Conservation (phyloP, 768 basidiomycete genomes). For the Gymnopilus dilepis region DNA sequence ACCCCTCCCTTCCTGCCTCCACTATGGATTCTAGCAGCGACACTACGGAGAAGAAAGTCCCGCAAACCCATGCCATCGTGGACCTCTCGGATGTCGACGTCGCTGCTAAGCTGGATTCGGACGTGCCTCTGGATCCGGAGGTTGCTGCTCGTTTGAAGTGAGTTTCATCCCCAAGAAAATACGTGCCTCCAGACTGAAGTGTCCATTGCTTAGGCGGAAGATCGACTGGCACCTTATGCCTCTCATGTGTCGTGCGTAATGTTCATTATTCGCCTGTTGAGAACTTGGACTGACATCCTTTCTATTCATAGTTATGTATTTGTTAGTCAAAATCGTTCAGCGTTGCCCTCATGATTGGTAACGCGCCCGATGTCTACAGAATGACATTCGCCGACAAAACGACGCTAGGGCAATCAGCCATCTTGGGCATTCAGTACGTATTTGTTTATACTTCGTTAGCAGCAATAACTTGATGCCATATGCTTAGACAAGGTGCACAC, state of each 20-base stretch:
- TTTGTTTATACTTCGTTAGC: background rate
- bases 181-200: background rate
- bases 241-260: slow-evolving; percentile 75
- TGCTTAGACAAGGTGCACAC: slow-evolving; percentile 55
- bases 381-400: slow-evolving; percentile 84
- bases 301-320: slow-evolving; percentile 58
- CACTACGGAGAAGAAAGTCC: slow-evolving; percentile 38
- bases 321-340: slow-evolving; percentile 45
- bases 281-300: slow-evolving; percentile 11
- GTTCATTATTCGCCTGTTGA: background rate
- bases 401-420: slow-evolving; percentile 72
- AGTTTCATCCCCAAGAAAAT: slow-evolving; percentile 14
- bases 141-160: slow-evolving; percentile 60
- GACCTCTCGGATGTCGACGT: slow-evolving; percentile 55
- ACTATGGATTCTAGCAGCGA: slow-evolving; percentile 39
- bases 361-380: slow-evolving; percentile 38
- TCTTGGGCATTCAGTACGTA: slow-evolving; percentile 70
- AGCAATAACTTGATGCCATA: slow-evolving; percentile 5
- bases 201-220: slow-evolving; percentile 54
- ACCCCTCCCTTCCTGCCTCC: slow-evolving; percentile 12
- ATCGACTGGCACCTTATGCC: slow-evolving; percentile 81
- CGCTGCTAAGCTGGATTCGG: slow-evolving; percentile 60
- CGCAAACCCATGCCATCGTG: slow-evolving; percentile 30
- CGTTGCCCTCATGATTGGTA: background rate
- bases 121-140: slow-evolving; percentile 50